phyloP scores from a whole-genome alignment of 352 stramenopile species.

The Albugo candida region DNA sequence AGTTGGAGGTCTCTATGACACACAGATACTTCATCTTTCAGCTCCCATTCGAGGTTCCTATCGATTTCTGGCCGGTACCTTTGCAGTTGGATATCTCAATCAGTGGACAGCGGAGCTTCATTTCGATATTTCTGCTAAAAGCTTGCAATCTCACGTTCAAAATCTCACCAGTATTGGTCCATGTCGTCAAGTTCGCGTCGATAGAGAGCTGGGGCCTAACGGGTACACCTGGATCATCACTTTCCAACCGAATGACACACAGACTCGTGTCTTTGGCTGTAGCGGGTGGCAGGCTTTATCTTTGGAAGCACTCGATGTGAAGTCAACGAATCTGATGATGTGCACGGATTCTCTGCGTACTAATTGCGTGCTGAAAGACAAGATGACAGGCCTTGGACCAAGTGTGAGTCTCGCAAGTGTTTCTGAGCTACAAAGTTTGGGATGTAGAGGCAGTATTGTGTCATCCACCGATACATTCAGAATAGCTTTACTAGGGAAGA shows the following conservation, averaged over 20 bases:
- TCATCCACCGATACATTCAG: conserved; percentile 21
- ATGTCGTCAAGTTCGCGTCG: conserved; percentile 15
- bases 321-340: conserved; percentile 25
- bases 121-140: conserved; percentile 65
- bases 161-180: not conserved
- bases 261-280: too few relatives aligned
- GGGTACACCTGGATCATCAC: conserved; percentile 67
- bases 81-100: conserved; percentile 78
- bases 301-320: conserved; percentile 27
- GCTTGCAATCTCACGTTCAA: conserved; percentile 60
- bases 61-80: conserved; percentile 47
- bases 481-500: conserved; percentile 31
- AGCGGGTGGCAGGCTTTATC: conserved; percentile 21
- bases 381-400: conserved; percentile 18
- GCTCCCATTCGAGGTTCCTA: conserved; percentile 22
- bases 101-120: conserved; percentile 73
- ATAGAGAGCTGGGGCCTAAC: conserved; percentile 31
- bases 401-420: conserved; percentile 21
- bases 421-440: conserved; percentile 37
- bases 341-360: conserved; percentile 23
- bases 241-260: conserved; percentile 34
- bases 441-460: conserved; percentile 15
- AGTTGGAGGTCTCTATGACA: conserved; percentile 21
- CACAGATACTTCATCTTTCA: conserved; percentile 50
- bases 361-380: conserved; percentile 16